Base-by-base conservation (phyloP, 768 basidiomycete species). In the Termitomyces sp. region DNA sequence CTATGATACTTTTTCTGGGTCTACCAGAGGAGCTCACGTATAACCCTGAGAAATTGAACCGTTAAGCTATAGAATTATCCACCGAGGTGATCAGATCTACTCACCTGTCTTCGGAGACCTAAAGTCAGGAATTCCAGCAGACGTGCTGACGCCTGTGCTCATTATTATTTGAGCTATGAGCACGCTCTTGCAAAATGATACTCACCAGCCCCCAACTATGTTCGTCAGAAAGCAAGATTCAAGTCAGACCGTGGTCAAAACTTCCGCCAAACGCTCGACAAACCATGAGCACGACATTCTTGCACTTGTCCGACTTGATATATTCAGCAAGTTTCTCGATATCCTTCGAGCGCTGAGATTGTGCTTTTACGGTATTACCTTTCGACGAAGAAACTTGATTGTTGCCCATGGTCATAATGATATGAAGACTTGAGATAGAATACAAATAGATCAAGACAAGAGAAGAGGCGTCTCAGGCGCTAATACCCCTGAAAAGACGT, bases 101-200 rank as follows among this genome's bases (percentile, higher is more conserved):
- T 61, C 59, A 82, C 93, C 94, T 35, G 93, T 95, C 23, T 85
- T 82, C 0, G 91, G 90, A 10, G 89, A 90, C 59, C 95, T 77
- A 69, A 95, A 97, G 71, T 97, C 93, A 12, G 94, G 94, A 27
- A 92, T 93, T 6, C 90, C 90, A 53, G 90, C 90, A 29, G 87
- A 79, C 6, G 90, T 92, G 60, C 86, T 89, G 47, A 91, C 80
- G 17, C 90, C 89, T 86, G 21, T 17, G 29, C 38, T 3, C 25
- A 8, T 7, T 34, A 38, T 34, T n/a, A 25, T 35, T 12, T 35
- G 31, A 32, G 34, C 31, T 25, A 25, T 10, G 10, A n/a, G 6
- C 32, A 32, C 23, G 23, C 14, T 31, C 9, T 7, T 44, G 21
- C 21, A 23, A 16, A 34, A 40, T 42, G 45, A 47, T 37, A 62